Percentiles rank a stretch among this genome's conserved stretches.
Conservation (phyloP, 1,284 basidiomycete genomes). For the Puccinia triticina region DNA sequence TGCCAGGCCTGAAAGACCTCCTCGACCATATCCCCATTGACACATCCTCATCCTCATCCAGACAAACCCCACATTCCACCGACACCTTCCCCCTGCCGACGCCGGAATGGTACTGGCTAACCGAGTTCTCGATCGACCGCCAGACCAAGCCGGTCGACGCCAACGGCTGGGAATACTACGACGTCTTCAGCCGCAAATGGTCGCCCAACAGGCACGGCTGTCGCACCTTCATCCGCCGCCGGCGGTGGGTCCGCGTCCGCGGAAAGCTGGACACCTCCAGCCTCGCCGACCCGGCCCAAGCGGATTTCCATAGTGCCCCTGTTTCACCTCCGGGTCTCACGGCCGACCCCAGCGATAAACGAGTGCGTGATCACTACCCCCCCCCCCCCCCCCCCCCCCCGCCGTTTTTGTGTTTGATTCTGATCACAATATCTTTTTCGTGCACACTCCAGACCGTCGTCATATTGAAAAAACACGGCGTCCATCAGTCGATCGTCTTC, state of each 20-base stretch:
- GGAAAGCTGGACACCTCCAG: neutral
- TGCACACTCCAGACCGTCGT: neutral
- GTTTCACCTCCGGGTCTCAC: neutral
- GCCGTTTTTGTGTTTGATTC: neutral
- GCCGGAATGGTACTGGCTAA: conserved; percentile 39
- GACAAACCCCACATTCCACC: conserved; percentile 42
- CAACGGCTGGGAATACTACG: conserved; percentile 48
- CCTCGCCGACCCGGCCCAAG: neutral
- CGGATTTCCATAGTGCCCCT: neutral
- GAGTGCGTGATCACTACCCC: neutral
- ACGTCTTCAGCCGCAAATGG: conserved; percentile 38
- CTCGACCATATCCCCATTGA: no score
- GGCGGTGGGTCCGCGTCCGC: conserved; percentile 36
- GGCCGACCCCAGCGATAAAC: no score
- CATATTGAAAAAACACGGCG: neutral
- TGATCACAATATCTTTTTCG: neutral
- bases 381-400: no score
- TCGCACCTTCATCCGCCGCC: conserved; percentile 36
- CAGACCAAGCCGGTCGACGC: conserved; percentile 17
- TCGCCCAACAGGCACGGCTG: conserved; percentile 4
- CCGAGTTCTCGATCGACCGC: conserved; percentile 39
- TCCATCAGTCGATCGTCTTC: neutral
- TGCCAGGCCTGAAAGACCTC: neutral
- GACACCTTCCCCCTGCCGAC: conserved; percentile 41
- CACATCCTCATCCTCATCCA: no score